Evolutionary conservation across 257 asterid genomes (phyloP), one percentile per base, ranked within the genome.

Genomic region (Solanum sparsipilum): DNA sequence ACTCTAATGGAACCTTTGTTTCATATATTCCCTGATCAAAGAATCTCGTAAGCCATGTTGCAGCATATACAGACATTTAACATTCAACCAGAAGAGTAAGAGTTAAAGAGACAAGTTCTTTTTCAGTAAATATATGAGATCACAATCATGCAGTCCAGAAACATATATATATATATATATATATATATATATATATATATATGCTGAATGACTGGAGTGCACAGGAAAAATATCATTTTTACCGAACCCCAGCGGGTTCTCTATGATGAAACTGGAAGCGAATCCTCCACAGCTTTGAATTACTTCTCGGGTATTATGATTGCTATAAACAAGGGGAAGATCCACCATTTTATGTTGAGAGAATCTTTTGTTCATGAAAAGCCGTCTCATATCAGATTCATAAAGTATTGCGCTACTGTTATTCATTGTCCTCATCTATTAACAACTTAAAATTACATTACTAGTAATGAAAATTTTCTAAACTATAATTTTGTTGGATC

Each of bases 21-120:
- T 96, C 99, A 75, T 96, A 97, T 90, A 97, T 94, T 90, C 99
- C 99, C 99, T 97, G 93, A 85, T 65, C 79, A 91, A 90, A 88
- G 88, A 83, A 86, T 88, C 82, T 79, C 38, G 2, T 48, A 48
- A 82, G 67, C 39, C 39, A 79, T 79, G 36, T 79, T 46, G 85
- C 27, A 79, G 18, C 67, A 79, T 27, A 79, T 34, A 46, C 27
- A 79, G 31, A 82, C 15, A 48, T 29, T 23, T 15, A 82, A 48
- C 29, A 20, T 82, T 48, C 44, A 29, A 46, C 44, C 68, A 81
- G 29, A 46, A 46, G 85, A 46, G 85, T 81, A 81, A 44, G 35
- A 81, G 68, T 29, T 81, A 46, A 81, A 46, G 68, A 81, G 85
- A 29, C 44, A 38, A 13, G 58, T 81, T 31, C 18, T 29, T 81